Base-by-base conservation (phyloP, 148 eudicot genomes). In the Silene conica region DNA sequence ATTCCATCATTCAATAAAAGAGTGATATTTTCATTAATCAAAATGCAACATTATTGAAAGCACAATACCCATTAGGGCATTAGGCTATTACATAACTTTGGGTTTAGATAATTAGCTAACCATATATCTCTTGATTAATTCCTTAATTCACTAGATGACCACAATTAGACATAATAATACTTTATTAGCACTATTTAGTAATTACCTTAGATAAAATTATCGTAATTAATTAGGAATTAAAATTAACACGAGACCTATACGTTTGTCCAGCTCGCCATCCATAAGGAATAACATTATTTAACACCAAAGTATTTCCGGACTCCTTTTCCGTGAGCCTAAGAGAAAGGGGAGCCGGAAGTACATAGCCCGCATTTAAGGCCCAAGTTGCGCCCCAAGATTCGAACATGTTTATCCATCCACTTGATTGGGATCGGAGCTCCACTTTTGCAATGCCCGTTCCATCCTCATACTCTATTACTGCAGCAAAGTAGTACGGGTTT, bases 201-300 rank as follows among this genome's bases (percentile, higher is more conserved):
- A 38, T 38, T 38, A 38, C 43, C 8, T 38, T 7, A n/a, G 43
- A 38, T 12, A 18, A 55, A 57, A 2, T 57, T n/a, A 57, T 25
- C 34, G n/a, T 67, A 43, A 45, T 45, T 43, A 67, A 9, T 67
- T 62, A 38, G 8, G 8, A 34, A 4, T 54, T 23, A 50, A 92
- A 92, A 70, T 92, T 88, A 82, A 89, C 89, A 11, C 12, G 19
- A 18, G 96, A 89, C 23, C 82, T 67, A 38, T 89, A 92, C 26
- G 77, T 78, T 23, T 78, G 75, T 3, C 93, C 90, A 28, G 96
- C 82, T 45, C 71, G 58, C 87, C 89, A 90, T 8, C 76, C 81
- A 0, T 60, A 73, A 4, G 96, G 92, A 43, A 92, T 90, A 23
- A 87, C 91, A 45, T 85, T 76, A 21, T 72, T 58, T 3, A 91